phyloP scores from a whole-genome alignment of 2,329 filamentous ascomycete genomes.

The Trichophyton schoenleinii region DNA sequence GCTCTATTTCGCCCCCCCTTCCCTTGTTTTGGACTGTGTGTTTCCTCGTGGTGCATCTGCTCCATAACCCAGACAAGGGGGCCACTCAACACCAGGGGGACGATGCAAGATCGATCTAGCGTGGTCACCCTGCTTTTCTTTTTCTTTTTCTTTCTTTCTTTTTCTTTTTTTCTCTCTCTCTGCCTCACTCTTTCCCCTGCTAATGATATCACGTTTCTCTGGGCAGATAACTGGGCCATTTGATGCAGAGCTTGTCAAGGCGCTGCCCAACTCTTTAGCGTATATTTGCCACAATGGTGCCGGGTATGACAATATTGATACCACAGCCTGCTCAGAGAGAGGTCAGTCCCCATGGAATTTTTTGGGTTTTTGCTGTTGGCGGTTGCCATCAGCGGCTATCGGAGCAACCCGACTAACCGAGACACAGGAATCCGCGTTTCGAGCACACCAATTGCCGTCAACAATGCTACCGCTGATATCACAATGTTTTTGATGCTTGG shows the following conservation, averaged over 20 bases:
- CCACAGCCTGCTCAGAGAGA: conserved; percentile 39
- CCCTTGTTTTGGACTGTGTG: background rate
- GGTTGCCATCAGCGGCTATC: background rate
- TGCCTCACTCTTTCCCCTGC: background rate
- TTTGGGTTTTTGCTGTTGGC: background rate
- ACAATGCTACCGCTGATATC: conserved; percentile 36
- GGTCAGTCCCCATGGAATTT: conserved; percentile 15
- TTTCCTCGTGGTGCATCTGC: background rate
- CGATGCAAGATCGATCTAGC: background rate
- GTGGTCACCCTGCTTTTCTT: background rate
- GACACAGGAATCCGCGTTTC: conserved; percentile 29
- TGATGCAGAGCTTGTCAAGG: conserved; percentile 35
- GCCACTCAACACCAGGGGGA: background rate
- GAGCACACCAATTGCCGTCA: conserved; percentile 36
- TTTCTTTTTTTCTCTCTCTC: too few species aligned
- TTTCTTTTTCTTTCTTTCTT: too few species aligned
- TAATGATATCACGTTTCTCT: background rate
- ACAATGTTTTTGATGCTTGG: conserved; percentile 38
- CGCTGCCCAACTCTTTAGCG: conserved; percentile 34
- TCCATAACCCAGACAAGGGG: background rate
- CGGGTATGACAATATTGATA: conserved; percentile 50
- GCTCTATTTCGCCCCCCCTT: background rate
- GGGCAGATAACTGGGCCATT: conserved; percentile 36
- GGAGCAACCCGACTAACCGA: background rate
- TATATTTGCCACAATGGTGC: conserved; percentile 45